Conservation (phyloP, 2,329 filamentous ascomycete genomes). For the Penicillium italicum region DNA sequence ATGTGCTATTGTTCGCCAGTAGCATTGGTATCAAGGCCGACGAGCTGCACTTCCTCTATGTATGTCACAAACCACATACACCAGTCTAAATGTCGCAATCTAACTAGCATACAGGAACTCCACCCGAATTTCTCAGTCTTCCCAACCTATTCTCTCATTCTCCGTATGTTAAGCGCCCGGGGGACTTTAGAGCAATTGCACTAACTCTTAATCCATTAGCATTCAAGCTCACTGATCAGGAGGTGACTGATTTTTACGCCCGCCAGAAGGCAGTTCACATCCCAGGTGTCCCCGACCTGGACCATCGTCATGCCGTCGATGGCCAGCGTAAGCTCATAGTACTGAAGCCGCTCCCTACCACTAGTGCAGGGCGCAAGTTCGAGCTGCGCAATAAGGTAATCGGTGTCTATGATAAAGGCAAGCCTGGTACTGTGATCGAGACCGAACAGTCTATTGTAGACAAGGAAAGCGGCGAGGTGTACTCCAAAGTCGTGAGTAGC, state of each 20-base stretch:
- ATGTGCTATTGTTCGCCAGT: slow-evolving; percentile 83
- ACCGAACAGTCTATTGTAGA: slow-evolving; percentile 75
- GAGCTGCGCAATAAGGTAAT: slow-evolving; percentile 74
- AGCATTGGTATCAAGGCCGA: slow-evolving; percentile 82
- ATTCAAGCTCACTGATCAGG: slow-evolving; percentile 73
- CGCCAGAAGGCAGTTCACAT: slow-evolving; percentile 64
- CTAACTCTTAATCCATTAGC: slow-evolving; percentile 45
- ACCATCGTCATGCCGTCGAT: slow-evolving; percentile 71
- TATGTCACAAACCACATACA: slow-evolving; percentile 44
- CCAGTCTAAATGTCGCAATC: not conserved
- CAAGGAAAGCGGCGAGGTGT: slow-evolving; percentile 63
- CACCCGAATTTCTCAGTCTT: slow-evolving; percentile 84
- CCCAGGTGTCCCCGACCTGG: slow-evolving; percentile 72
- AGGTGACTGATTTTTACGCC: slow-evolving; percentile 82
- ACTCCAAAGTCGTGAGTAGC: slow-evolving; percentile 64
- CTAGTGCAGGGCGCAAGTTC: slow-evolving; percentile 68
- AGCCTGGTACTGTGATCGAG: slow-evolving; percentile 76
- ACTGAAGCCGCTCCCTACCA: slow-evolving; percentile 69
- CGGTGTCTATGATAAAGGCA: slow-evolving; percentile 87
- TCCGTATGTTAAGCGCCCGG: slow-evolving; percentile 53
- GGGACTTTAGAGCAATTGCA: slow-evolving; percentile 18
- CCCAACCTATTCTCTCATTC: slow-evolving; percentile 79
- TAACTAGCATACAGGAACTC: slow-evolving; percentile 60
- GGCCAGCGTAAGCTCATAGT: slow-evolving; percentile 78
- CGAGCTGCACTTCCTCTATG: slow-evolving; percentile 90